phyloP scores from a whole-genome alignment of 108 stramenopile species.

The Fistulifera pelliculosa region DNA sequence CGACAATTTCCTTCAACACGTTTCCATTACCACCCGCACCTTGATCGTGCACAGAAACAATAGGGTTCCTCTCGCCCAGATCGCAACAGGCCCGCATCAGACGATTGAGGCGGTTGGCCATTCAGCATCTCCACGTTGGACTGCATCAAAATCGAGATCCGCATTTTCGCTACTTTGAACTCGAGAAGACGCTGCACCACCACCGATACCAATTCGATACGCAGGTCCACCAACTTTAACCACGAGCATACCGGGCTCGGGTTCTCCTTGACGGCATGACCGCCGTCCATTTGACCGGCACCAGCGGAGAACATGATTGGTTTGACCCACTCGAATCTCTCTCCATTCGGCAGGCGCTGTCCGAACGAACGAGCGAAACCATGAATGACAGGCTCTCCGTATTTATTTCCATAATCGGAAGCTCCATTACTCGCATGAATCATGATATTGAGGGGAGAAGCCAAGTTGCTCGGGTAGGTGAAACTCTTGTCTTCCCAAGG shows the following conservation, averaged over 20 bases:
- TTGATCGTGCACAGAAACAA: conserved; percentile 96
- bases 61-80: conserved; percentile 92
- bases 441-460: conserved; percentile 87
- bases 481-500: conserved; percentile 92
- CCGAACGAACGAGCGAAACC: conserved; percentile 97
- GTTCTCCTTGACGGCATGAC: conserved; percentile 84
- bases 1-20: conserved; percentile 99
- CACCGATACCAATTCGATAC: conserved; percentile 98
- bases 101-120: conserved; percentile 97
- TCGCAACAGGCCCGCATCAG: conserved; percentile 97
- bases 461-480: conserved; percentile 84
- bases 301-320: conserved; percentile 99
- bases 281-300: conserved; percentile 88
- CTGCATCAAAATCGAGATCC: conserved; percentile 96
- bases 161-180: conserved; percentile 84
- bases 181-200: conserved; percentile 91
- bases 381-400: conserved; percentile 95
- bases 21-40: conserved; percentile 99
- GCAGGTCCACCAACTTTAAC: conserved; percentile 97
- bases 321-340: conserved; percentile 96
- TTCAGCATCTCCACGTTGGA: conserved; percentile 99
- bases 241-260: conserved; percentile 94
- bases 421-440: conserved; percentile 95
- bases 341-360: conserved; percentile 86
- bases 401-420: conserved; percentile 99